These are phyloP conservation scores for Neurospora sp. DNA, from an alignment of 495 filamentous ascomycete species.

Conservation along the genomic window DNA sequence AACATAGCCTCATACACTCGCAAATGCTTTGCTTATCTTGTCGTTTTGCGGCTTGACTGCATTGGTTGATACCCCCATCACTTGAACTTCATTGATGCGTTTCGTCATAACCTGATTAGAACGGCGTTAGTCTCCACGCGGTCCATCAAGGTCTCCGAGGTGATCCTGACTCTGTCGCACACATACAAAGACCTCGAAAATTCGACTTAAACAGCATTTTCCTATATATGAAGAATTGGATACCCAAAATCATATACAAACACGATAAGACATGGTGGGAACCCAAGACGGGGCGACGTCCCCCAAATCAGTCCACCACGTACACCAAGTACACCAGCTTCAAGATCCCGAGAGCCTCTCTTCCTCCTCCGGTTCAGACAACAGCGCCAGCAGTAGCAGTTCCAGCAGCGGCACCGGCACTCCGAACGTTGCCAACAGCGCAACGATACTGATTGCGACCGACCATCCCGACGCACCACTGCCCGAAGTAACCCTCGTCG, in stretches of 20 bases:
- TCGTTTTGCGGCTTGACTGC: neutral
- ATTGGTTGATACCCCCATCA: neutral
- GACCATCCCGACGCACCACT: constrained; percentile 28
- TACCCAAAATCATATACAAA: neutral
- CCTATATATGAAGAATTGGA: neutral
- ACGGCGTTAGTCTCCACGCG: neutral
- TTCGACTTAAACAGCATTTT: neutral
- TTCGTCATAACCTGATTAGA: neutral
- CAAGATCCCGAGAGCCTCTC: neutral
- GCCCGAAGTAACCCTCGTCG: constrained; percentile 3
- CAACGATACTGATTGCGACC: constrained; percentile 7
- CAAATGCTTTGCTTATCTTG: neutral
- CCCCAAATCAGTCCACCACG: neutral
- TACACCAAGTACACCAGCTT: neutral
- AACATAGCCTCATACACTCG: neutral
- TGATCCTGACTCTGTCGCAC: neutral
- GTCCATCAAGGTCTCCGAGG: neutral
- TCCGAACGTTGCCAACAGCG: neutral
- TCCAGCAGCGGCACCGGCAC: neutral
- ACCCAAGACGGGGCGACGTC: neutral
- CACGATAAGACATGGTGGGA: neutral
- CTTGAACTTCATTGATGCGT: neutral
- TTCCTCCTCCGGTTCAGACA: neutral
- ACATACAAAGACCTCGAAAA: neutral
- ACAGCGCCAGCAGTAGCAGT: neutral